These are phyloP conservation scores for Alloteropsis semialata DNA, from an alignment of 176 grass and related monocot species.

Conservation along the genomic window DNA sequence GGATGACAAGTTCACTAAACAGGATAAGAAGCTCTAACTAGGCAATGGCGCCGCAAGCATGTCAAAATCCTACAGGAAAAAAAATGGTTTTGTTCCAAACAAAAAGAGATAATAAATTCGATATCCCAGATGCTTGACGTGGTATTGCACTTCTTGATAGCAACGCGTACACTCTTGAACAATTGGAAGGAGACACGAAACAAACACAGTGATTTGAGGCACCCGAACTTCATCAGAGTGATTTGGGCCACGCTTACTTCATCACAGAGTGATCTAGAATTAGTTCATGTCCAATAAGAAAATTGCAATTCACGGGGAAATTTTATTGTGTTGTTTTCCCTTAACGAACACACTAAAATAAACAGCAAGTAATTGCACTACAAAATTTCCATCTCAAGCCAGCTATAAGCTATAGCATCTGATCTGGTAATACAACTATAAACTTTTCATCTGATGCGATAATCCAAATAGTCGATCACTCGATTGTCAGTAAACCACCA, in stretches of 20 bases:
- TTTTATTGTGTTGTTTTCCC: too few relatives aligned
- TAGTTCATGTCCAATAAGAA: background rate
- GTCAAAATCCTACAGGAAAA: background rate
- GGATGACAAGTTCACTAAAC: background rate
- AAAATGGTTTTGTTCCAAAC: background rate
- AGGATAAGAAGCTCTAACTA: background rate
- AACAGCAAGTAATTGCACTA: background rate
- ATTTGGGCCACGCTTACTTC: too few relatives aligned
- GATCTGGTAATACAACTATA: background rate
- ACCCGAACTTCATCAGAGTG: too few relatives aligned
- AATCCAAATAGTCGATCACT: too few relatives aligned
- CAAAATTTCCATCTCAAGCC: conserved; percentile 2
- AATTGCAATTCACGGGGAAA: background rate
- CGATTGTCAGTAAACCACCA: too few relatives aligned
- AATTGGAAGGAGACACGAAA: conserved; percentile 12
- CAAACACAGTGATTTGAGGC: background rate
- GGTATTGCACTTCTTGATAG: background rate
- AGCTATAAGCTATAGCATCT: too few relatives aligned
- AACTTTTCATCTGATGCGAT: too few relatives aligned
- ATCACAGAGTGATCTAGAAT: too few relatives aligned
- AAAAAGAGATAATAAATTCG: background rate
- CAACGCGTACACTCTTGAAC: background rate
- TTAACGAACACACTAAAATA: background rate
- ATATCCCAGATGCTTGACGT: background rate
- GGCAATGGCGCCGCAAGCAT: background rate